These are phyloP conservation scores for Pseudogymnoascus pannorum DNA, from an alignment of 2,329 filamentous ascomycete genomes.

Conservation along the genomic window DNA sequence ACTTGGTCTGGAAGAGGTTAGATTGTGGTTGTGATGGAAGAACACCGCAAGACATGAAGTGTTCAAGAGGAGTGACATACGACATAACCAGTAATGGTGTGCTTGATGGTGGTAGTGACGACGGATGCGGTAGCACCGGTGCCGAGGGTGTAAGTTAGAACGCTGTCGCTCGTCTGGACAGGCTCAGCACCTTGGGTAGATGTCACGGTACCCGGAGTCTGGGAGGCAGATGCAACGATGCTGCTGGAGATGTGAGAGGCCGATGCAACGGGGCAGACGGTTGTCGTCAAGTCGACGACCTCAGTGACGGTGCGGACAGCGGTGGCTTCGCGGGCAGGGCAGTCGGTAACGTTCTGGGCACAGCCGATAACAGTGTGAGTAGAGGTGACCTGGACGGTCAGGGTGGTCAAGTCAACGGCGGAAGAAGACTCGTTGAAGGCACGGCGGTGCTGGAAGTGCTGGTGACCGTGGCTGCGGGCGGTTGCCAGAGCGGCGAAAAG, in stretches of 20 bases:
- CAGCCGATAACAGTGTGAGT: background rate
- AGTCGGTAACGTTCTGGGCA: conserved; percentile 3
- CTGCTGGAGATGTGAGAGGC: background rate
- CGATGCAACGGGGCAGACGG: background rate
- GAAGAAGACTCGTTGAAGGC: background rate
- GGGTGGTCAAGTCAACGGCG: background rate
- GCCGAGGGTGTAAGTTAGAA: conserved; percentile 4
- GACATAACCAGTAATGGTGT: background rate
- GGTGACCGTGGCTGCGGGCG: background rate
- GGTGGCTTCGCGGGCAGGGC: background rate
- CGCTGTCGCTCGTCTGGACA: conserved; percentile 5
- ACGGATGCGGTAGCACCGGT: background rate
- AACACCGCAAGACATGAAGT: background rate
- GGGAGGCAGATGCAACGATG: background rate
- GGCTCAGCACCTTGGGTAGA: background rate
- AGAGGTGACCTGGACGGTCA: background rate
- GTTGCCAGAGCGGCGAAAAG: background rate
- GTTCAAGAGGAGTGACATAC: background rate
- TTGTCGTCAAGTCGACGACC: conserved; percentile 4
- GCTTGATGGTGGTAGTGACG: background rate
- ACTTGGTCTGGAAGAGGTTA: conserved; percentile 5
- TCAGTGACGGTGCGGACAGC: background rate
- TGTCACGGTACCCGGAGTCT: background rate
- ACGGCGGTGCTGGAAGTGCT: conserved; percentile 5
- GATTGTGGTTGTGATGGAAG: background rate